phyloP scores from a whole-genome alignment of 1,284 basidiomycete species.

The Porphyrellus sp. region DNA sequence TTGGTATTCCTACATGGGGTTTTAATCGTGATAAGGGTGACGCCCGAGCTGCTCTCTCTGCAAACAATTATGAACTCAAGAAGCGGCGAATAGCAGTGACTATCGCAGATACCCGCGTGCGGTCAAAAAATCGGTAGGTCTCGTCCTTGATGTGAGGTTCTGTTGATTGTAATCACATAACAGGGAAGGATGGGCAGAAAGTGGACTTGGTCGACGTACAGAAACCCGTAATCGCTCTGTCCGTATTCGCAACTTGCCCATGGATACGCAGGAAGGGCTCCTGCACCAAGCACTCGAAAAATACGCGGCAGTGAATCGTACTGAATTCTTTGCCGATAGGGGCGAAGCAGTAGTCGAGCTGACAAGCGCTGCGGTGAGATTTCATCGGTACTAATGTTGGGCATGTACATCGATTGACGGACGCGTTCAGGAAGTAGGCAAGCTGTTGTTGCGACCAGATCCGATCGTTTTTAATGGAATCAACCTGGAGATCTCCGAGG shows the following conservation, averaged over 20 bases:
- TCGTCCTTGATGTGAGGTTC: not conserved
- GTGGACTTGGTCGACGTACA: slow-evolving; percentile 54
- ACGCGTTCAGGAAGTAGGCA: slow-evolving; percentile 67
- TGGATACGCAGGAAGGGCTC: slow-evolving; percentile 77
- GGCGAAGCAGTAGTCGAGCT: slow-evolving; percentile 79
- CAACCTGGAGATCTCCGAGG: slow-evolving; percentile 55
- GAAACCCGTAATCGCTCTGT: slow-evolving; percentile 71
- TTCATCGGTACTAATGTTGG: not conserved
- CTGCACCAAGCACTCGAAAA: slow-evolving; percentile 87
- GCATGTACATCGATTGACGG: slow-evolving; percentile 6
- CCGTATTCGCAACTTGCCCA: slow-evolving; percentile 71
- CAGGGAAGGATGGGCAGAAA: slow-evolving; percentile 46
- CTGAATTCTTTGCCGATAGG: slow-evolving; percentile 69
- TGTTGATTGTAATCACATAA: not conserved
- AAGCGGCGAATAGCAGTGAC: slow-evolving; percentile 84
- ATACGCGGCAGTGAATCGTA: slow-evolving; percentile 63
- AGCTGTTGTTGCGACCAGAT: slow-evolving; percentile 64
- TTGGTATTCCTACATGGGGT: not conserved
- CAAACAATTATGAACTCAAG: slow-evolving; percentile 85
- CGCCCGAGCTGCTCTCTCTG: slow-evolving; percentile 67
- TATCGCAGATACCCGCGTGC: slow-evolving; percentile 70
- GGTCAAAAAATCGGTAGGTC: slow-evolving; percentile 50
- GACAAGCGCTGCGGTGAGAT: slow-evolving; percentile 65
- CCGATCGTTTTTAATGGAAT: slow-evolving; percentile 66
- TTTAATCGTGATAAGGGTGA: slow-evolving; percentile 48